A percentile compares a stretch with the other conserved stretches of the same genome.
phyloP scores from a whole-genome alignment of 1,139 yeast species.

The Kluyveromyces sp. region DNA sequence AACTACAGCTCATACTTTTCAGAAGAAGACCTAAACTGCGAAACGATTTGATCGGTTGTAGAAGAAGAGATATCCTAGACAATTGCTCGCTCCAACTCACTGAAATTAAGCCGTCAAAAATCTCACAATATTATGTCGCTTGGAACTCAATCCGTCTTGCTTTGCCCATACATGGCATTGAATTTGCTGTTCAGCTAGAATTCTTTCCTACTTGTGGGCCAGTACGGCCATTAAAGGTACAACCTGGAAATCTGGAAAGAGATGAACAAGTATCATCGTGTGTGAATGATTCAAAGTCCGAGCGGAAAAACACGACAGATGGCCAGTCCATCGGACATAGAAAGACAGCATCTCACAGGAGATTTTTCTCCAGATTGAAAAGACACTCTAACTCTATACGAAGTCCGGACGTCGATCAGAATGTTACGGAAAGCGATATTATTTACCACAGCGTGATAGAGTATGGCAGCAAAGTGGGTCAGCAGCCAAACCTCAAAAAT shows the following conservation, averaged over 20 bases:
- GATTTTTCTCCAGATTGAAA: conserved; percentile 1
- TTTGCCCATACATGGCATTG: conserved; percentile 4
- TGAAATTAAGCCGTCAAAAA: conserved; percentile 1
- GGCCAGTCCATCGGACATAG: neutral
- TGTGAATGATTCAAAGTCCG: neutral
- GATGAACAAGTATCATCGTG: too few species aligned
- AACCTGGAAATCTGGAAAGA: too few species aligned
- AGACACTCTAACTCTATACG: neutral
- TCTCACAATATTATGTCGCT: conserved; percentile 6
- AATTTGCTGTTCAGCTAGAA: conserved; percentile 14
- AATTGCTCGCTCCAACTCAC: neutral
- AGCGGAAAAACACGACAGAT: too few species aligned
- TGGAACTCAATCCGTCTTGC: conserved; percentile 13
- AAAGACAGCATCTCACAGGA: neutral
- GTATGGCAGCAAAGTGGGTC: neutral
- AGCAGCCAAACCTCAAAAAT: neutral
- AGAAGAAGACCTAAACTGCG: conserved; percentile 8
- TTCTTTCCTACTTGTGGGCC: conserved; percentile 13
- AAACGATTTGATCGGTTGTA: conserved; percentile 6
- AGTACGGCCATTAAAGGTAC: conserved; percentile 4
- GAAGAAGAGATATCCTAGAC: conserved; percentile 13
- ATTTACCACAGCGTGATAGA: conserved; percentile 3
- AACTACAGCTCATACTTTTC: conserved; percentile 11
- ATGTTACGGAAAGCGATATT: conserved; percentile 1
- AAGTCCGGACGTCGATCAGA: neutral